phyloP scores from a whole-genome alignment of 495 filamentous ascomycete genomes.

The Daldinia bambusicola region DNA sequence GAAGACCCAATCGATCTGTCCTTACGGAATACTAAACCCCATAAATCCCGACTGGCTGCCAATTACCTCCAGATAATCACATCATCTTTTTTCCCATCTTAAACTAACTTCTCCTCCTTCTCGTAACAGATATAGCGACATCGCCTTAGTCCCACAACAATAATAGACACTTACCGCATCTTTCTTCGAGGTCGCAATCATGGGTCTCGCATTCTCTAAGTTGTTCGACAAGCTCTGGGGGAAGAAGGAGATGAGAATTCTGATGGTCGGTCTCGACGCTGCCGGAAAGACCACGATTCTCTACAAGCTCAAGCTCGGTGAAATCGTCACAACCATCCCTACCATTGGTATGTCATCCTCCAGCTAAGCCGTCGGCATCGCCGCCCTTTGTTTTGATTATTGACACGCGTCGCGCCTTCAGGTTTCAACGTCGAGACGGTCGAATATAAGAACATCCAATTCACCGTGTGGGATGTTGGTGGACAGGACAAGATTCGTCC shows the following conservation, averaged over 20 bases:
- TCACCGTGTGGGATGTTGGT: constrained; percentile 99
- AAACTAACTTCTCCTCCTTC: constrained; percentile 33
- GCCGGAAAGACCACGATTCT: constrained; percentile 99
- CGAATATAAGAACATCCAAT: constrained; percentile 99
- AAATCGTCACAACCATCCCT: constrained; percentile 99
- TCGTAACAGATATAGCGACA: constrained; percentile 35
- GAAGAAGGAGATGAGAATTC: constrained; percentile 99
- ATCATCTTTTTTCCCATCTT: constrained; percentile 37
- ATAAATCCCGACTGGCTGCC: constrained; percentile 42
- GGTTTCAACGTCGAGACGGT: constrained; percentile 99
- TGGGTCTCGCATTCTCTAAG: constrained; percentile 95
- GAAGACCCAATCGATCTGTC: constrained; percentile 46
- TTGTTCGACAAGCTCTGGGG: constrained; percentile 95
- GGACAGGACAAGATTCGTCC: constrained; percentile 99
- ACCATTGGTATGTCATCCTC: constrained; percentile 86
- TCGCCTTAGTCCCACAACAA: constrained; percentile 26
- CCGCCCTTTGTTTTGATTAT: constrained; percentile 26
- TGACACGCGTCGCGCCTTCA: constrained; percentile 54
- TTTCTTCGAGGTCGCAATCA: constrained; percentile 64
- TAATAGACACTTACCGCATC: constrained; percentile 45
- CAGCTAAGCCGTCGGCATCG: constrained; percentile 4
- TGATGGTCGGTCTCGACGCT: constrained; percentile 99
- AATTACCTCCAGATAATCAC: constrained; percentile 38
- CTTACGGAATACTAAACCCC: constrained; percentile 30
- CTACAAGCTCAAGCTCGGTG: constrained; percentile 99